Conservation (phyloP, 1,284 basidiomycete genomes). For the Mycosarcoma maydis region DNA sequence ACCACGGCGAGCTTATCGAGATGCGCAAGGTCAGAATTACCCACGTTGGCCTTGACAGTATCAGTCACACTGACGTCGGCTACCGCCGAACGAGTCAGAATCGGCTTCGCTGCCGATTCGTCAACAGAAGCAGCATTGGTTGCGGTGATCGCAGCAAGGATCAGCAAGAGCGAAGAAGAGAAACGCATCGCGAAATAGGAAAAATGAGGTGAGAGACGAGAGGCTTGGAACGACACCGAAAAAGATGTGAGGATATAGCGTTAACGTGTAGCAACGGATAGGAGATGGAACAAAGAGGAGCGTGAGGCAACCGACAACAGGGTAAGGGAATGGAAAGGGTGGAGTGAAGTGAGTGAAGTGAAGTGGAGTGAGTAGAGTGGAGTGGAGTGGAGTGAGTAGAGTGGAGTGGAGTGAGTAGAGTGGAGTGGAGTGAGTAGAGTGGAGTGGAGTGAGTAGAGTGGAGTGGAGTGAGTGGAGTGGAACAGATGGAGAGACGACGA, state of each 20-base stretch:
- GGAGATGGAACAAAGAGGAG: too few relatives aligned
- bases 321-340: background rate
- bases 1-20: conserved; percentile 14
- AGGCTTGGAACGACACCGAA: background rate
- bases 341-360: background rate
- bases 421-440: conserved; percentile 2
- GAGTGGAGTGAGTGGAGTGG: conserved; percentile 18
- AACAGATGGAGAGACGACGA: conserved; percentile 9
- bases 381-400: background rate
- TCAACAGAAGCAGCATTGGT: conserved; percentile 14
- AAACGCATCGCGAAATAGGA: conserved; percentile 21
- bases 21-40: conserved; percentile 11
- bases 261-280: too few relatives aligned
- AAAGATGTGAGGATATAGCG: background rate
- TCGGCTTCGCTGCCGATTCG: too few relatives aligned
- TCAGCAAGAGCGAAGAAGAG: conserved; percentile 25
- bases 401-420: background rate
- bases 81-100: too few relatives aligned
- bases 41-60: conserved; percentile 10
- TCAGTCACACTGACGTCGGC: conserved; percentile 18
- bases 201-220: background rate
- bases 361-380: too few relatives aligned
- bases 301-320: too few relatives aligned
- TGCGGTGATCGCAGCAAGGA: conserved; percentile 29
- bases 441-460: conserved; percentile 24